A percentile compares a stretch with the other conserved stretches of the same genome.
These are phyloP conservation scores for Tulasnella sp. DNA, from an alignment of 768 basidiomycete species.

Conservation along the genomic window DNA sequence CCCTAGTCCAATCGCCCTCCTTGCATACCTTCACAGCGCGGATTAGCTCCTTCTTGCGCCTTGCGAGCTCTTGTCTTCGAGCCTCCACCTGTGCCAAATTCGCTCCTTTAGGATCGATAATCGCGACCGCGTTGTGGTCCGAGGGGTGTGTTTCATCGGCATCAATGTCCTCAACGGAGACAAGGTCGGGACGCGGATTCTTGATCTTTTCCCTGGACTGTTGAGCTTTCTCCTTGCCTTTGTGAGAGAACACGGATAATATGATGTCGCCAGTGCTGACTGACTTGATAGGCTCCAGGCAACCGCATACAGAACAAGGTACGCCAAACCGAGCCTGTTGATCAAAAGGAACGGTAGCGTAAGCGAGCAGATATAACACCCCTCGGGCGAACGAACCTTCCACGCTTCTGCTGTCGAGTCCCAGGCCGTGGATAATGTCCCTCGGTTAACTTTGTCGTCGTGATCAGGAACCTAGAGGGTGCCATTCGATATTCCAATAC, in stretches of 20 bases:
- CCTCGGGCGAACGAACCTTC: background rate
- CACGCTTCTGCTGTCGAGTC: conserved; percentile 5
- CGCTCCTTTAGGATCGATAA: background rate
- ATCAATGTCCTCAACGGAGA: conserved; percentile 12
- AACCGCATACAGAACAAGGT: conserved; percentile 51
- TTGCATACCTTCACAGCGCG: no score
- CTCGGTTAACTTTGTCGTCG: conserved; percentile 18
- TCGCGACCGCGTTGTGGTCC: conserved; percentile 14
- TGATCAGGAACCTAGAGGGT: conserved; percentile 12
- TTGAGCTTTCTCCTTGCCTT: conserved; percentile 5
- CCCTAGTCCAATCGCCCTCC: no score
- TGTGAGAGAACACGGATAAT: conserved; percentile 8
- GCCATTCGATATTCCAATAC: background rate
- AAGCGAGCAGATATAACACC: background rate
- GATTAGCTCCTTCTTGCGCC: background rate
- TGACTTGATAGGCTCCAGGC: conserved; percentile 30
- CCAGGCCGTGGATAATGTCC: background rate
- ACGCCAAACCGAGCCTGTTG: conserved; percentile 37
- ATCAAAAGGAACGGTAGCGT: background rate
- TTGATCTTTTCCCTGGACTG: background rate
- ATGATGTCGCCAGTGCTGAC: background rate
- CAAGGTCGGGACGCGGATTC: conserved; percentile 19
- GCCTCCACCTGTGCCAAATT: conserved; percentile 1
- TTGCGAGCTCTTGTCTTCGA: background rate
- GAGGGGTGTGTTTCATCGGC: conserved; percentile 20